These are phyloP conservation scores for Golubevia pallescens DNA, from an alignment of 1,284 basidiomycete species.

Conservation along the genomic window DNA sequence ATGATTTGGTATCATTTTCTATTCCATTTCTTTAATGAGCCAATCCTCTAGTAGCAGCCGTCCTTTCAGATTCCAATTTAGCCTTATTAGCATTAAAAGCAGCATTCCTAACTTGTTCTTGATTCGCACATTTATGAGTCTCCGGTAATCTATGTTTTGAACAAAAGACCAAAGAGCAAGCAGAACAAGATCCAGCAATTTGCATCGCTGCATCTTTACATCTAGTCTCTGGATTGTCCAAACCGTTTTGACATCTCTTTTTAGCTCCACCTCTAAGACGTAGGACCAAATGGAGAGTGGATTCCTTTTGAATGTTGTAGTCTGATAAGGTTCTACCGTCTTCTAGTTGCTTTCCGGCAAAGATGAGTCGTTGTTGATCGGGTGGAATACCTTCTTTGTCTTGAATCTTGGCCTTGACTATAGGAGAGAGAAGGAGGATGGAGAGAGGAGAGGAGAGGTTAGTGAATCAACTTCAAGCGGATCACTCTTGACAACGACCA, in stretches of 20 bases:
- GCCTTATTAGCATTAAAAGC: constrained; percentile 62
- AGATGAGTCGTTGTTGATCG: constrained; percentile 67
- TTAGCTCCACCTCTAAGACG: constrained; percentile 18
- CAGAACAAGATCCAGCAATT: constrained; percentile 61
- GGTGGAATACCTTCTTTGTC: constrained; percentile 65
- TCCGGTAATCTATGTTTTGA: constrained; percentile 59
- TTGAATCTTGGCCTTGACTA: constrained; percentile 59
- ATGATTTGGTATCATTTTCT: too few species aligned
- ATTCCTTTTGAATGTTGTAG: constrained; percentile 66
- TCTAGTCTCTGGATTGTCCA: constrained; percentile 41
- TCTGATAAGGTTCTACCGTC: constrained; percentile 67
- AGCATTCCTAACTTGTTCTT: constrained; percentile 51
- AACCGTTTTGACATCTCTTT: constrained; percentile 59
- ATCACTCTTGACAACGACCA: neutral
- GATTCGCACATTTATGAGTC: constrained; percentile 54
- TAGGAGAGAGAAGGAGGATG: neutral
- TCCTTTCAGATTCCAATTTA: constrained; percentile 59
- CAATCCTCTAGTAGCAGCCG: constrained; percentile 49
- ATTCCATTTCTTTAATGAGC: constrained; percentile 53
- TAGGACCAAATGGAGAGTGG: constrained; percentile 58
- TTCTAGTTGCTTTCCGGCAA: constrained; percentile 67
- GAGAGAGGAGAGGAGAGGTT: neutral
- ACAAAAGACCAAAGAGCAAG: constrained; percentile 59
- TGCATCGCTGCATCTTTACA: constrained; percentile 62
- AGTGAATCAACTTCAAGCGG: neutral